Evolutionary conservation across 352 stramenopile species (phyloP).

Genomic region (Phytophthora pinifolia): DNA sequence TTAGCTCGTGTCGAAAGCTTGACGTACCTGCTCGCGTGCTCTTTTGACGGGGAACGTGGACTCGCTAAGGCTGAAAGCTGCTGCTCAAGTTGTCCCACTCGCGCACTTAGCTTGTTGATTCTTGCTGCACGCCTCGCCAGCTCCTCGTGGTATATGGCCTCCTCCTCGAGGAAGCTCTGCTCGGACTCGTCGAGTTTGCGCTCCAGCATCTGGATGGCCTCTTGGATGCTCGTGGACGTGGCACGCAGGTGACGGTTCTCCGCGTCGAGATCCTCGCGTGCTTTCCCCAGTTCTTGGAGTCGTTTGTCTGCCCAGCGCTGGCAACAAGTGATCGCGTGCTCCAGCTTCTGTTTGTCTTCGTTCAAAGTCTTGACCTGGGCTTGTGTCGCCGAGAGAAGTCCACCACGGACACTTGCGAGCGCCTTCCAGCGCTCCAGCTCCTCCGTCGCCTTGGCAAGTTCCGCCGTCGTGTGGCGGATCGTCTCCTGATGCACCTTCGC

Average conservation of each 20-base stretch:
- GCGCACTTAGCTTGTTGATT: too few species aligned
- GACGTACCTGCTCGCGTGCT: too few species aligned
- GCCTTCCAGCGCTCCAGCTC: constrained; percentile 9
- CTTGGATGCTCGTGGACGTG: constrained; percentile 8
- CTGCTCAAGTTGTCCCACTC: too few species aligned
- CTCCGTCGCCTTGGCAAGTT: background rate
- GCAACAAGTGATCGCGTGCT: constrained; percentile 16
- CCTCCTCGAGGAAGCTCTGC: too few species aligned
- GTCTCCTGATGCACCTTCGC: background rate
- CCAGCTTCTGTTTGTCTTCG: constrained; percentile 17
- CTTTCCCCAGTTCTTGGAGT: constrained; percentile 13
- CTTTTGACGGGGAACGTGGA: too few species aligned
- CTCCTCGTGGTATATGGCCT: too few species aligned
- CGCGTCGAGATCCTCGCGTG: constrained; percentile 12
- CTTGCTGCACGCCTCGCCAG: too few species aligned
- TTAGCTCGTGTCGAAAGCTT: too few species aligned
- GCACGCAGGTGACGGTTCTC: constrained; percentile 20
- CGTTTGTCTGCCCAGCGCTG: constrained; percentile 23
- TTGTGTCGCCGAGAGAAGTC: constrained; percentile 12
- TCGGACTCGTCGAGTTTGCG: too few species aligned
- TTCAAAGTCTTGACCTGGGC: constrained; percentile 17
- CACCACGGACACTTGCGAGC: constrained; percentile 6
- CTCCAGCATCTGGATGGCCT: too few species aligned
- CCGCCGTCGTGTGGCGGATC: background rate
- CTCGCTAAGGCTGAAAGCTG: too few species aligned